phyloP scores from a whole-genome alignment of 345 rosid species.

The Nasturtium officinale region DNA sequence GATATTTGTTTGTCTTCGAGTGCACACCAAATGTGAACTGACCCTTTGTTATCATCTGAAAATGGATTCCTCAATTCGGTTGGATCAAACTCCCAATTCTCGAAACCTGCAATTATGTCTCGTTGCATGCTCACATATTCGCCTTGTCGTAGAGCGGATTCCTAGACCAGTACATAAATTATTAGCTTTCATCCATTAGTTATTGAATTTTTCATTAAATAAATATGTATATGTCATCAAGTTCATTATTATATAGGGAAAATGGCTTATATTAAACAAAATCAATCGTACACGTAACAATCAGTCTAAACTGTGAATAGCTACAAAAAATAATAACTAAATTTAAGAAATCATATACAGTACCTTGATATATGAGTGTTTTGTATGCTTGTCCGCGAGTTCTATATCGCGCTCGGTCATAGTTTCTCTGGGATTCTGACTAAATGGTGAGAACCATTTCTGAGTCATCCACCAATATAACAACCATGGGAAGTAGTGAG shows the following conservation, averaged over 20 bases:
- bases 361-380: slow-evolving; percentile 48
- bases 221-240: too few relatives aligned
- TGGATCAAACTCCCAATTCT: slow-evolving; percentile 76
- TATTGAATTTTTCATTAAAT: too few relatives aligned
- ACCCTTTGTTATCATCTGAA: slow-evolving; percentile 42
- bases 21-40: slow-evolving; percentile 77
- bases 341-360: too few relatives aligned
- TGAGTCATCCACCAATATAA: slow-evolving; percentile 91
- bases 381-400: slow-evolving; percentile 43
- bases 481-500: slow-evolving; percentile 71
- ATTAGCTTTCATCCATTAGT: neutral
- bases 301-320: too few relatives aligned
- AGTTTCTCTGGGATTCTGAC: slow-evolving; percentile 49
- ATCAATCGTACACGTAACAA: neutral
- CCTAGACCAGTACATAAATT: slow-evolving; percentile 38
- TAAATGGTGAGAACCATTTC: slow-evolving; percentile 67
- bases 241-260: too few relatives aligned
- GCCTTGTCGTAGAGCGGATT: slow-evolving; percentile 65
- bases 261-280: too few relatives aligned
- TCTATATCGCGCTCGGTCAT: slow-evolving; percentile 51
- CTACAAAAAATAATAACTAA: too few relatives aligned
- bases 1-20: slow-evolving; percentile 64
- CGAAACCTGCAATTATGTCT: slow-evolving; percentile 54
- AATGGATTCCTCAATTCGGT: slow-evolving; percentile 60
- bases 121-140: slow-evolving; percentile 55